Evolutionary conservation across 345 rosid genomes (phyloP).

Genomic region (Xanthoceras sorbifolium): DNA sequence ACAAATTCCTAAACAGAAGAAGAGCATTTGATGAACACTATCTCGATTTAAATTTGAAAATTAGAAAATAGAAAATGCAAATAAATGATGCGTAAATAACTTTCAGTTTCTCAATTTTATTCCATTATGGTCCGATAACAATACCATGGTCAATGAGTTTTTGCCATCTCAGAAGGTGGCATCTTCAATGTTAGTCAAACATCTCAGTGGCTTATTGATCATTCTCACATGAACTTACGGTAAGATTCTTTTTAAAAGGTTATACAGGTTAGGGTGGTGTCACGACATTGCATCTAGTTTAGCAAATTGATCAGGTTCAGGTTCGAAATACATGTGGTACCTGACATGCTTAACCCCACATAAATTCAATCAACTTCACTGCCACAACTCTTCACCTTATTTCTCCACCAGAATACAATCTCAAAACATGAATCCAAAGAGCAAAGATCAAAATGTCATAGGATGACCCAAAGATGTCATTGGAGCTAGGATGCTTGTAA

Average conservation of each 20-base stretch:
- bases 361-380: too few species aligned
- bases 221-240: not conserved
- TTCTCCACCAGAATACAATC: too few species aligned
- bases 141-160: not conserved
- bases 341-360: too few species aligned
- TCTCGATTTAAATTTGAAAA: not conserved
- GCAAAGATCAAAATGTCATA: not conserved
- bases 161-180: not conserved
- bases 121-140: not conserved
- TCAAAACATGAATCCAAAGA: not conserved
- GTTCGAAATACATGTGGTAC: too few species aligned
- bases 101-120: not conserved
- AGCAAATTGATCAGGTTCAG: too few species aligned
- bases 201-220: not conserved
- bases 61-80: not conserved
- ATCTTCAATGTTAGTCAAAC: not conserved
- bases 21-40: not conserved
- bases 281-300: too few species aligned
- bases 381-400: too few species aligned
- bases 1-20: constrained; percentile 73
- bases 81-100: not conserved
- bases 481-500: not conserved
- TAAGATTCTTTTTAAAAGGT: not conserved
- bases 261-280: not conserved
- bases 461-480: not conserved